Evolutionary conservation across 2,329 filamentous ascomycete species (phyloP), one percentile per base, ranked within the genome.

Genomic region (Ascosphaera acerosa): DNA sequence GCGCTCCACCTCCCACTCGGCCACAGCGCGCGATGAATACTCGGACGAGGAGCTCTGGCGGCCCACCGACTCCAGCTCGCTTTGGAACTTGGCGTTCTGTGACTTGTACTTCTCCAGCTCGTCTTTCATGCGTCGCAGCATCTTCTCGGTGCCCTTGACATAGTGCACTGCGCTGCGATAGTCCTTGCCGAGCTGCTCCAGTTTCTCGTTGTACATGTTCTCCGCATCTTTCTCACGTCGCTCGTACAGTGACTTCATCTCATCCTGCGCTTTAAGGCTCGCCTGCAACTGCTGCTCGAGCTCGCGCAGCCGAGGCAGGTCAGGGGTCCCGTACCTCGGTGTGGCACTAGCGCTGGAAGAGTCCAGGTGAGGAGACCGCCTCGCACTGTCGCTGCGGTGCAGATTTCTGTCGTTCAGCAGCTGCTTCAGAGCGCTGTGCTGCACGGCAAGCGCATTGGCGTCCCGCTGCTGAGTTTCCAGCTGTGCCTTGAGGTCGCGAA

Each of bases 91-190:
- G 12, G 62, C 58, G 44, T 92, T 92, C 37, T 87, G 76, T 9
- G 69, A 56, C 62, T 94, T 94, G 55, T 89, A 87, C 35, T 81
- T 77, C 33, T 75, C 64, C n/a, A 97, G 62, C 54, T 97, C 87
- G 44, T 92, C 81, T 58, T 94, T 94, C 63, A 97, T 84, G 51
- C 89, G 84, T 53, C 87, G 82, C 30, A 97, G 66, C 81, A 97
- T 92, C 64, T 92, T 94, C 54, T 97, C 87, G 2, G 87, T 94
- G 35, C 87, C 87, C 53, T 91, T 89, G 41, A 97, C 78, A 46
- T 97, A 97, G 52, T 92, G 87, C 31, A 94, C 82, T 10, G 87
- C 84, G 26, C 87, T 91, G 51, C 92, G 81, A 49, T 97, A 92
- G 50, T 97, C 87, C 47, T 82, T 90, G 53, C 94, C 82, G 18